phyloP scores from a whole-genome alignment of 1,139 yeast genomes.

The Debaryomyces sp. region DNA sequence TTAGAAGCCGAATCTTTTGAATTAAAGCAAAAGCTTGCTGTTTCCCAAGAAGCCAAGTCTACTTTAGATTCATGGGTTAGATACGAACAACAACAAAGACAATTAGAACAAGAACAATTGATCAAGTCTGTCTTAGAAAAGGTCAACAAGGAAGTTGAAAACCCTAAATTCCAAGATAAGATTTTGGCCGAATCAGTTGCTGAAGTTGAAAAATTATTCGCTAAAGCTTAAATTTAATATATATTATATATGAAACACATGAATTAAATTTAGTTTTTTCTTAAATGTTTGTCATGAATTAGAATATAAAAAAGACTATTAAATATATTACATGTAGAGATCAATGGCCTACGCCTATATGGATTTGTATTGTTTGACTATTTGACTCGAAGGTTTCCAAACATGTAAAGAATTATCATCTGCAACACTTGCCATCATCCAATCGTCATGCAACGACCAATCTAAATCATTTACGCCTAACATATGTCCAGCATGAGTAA shows the following conservation, averaged over 20 bases:
- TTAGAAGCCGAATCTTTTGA: slow-evolving; percentile 93
- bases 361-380: slow-evolving; percentile 17
- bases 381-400: slow-evolving; percentile 64
- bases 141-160: slow-evolving; percentile 81
- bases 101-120: slow-evolving; percentile 92
- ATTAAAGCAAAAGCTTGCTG: slow-evolving; percentile 86
- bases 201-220: slow-evolving; percentile 86
- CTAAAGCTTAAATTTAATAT: slow-evolving; percentile 36
- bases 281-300: slow-evolving; percentile 13
- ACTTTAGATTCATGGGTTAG: slow-evolving; percentile 99
- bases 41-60: slow-evolving; percentile 88
- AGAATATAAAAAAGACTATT: slow-evolving; percentile 9
- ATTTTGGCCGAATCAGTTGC: slow-evolving; percentile 88
- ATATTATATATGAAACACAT: slow-evolving; percentile 4
- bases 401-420: slow-evolving; percentile 88
- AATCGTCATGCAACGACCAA: slow-evolving; percentile 82
- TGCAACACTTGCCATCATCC: slow-evolving; percentile 81
- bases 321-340: neutral
- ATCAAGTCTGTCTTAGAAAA: slow-evolving; percentile 84
- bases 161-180: slow-evolving; percentile 93
- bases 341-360: slow-evolving; percentile 5
- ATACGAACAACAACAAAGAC: slow-evolving; percentile 96
- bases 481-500: slow-evolving; percentile 90
- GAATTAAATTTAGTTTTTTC: slow-evolving; percentile 6
- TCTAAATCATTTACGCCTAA: slow-evolving; percentile 81